phyloP scores from a whole-genome alignment of 768 basidiomycete genomes.

The Lactarius sp. region DNA sequence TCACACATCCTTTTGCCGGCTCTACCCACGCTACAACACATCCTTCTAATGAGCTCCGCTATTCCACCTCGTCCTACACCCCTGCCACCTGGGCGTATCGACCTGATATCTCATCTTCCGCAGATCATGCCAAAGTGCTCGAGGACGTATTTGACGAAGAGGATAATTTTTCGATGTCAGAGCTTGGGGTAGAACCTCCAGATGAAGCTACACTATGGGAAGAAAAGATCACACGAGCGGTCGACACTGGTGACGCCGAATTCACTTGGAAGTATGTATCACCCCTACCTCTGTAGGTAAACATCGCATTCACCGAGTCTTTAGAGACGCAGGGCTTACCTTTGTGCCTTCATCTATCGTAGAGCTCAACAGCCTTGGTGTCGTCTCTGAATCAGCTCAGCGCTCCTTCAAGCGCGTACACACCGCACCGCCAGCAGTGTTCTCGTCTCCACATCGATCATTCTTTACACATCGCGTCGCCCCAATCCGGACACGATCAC shows the following conservation, averaged over 20 bases:
- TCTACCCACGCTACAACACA: conserved; percentile 18
- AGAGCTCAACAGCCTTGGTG: conserved; percentile 18
- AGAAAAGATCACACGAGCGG: conserved; percentile 15
- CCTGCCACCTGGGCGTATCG: conserved; percentile 17
- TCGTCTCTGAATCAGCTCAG: conserved; percentile 6
- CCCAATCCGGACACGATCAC: neutral
- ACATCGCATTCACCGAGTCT: neutral
- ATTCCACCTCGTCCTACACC: conserved; percentile 14
- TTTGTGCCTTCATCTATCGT: conserved; percentile 13
- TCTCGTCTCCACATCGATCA: conserved; percentile 11
- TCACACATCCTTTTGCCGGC: conserved; percentile 17
- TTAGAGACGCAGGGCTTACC: conserved; percentile 13
- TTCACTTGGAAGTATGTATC: conserved; percentile 20
- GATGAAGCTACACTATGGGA: conserved; percentile 18
- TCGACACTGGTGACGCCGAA: conserved; percentile 17
- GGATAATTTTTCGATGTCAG: conserved; percentile 2
- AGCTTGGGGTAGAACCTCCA: conserved; percentile 10
- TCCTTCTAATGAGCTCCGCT: conserved; percentile 20
- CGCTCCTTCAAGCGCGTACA: conserved; percentile 19
- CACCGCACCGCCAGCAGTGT: too few species aligned
- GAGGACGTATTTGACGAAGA: conserved; percentile 20
- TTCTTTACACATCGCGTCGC: neutral
- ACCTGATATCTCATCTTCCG: neutral
- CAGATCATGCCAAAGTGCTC: conserved; percentile 6
- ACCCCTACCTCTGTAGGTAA: neutral